These are phyloP conservation scores for Nemania serpens DNA, from an alignment of 2,329 filamentous ascomycete genomes.

Conservation along the genomic window DNA sequence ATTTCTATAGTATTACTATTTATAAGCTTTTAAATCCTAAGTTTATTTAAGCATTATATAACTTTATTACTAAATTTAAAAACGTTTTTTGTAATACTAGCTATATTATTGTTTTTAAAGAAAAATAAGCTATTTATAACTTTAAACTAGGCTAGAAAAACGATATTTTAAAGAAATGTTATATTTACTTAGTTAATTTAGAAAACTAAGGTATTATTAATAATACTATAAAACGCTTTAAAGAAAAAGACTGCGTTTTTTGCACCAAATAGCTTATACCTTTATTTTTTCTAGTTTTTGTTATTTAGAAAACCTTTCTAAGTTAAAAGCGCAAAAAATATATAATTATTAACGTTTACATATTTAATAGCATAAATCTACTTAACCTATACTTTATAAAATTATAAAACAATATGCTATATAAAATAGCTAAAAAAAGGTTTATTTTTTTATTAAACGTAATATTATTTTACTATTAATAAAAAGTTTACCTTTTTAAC, in stretches of 20 bases:
- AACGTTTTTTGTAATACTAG: too few relatives aligned
- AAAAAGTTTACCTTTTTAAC: neutral
- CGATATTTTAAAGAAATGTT: too few relatives aligned
- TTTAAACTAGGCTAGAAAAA: too few relatives aligned
- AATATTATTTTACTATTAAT: constrained; percentile 7
- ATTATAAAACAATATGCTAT: too few relatives aligned
- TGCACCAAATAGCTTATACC: too few relatives aligned
- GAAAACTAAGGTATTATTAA: neutral
- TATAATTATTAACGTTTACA: neutral
- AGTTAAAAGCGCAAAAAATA: neutral
- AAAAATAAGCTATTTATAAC: too few relatives aligned
- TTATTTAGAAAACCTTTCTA: constrained; percentile 1
- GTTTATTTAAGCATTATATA: too few relatives aligned
- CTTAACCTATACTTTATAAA: too few relatives aligned
- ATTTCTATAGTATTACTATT: neutral
- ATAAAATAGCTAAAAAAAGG: too few relatives aligned
- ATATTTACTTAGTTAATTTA: too few relatives aligned
- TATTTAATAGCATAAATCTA: constrained; percentile 5
- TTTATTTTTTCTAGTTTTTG: neutral
- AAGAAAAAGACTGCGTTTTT: neutral
- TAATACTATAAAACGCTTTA: neutral
- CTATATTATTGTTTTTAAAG: too few relatives aligned
- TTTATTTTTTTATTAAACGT: constrained; percentile 1
- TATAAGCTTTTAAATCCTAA: neutral
- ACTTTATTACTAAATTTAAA: too few relatives aligned